Percentiles rank a stretch among this genome's conserved stretches.
These are phyloP conservation scores for Macrophomina tecta DNA, from an alignment of 2,329 filamentous ascomycete genomes.

Conservation along the genomic window DNA sequence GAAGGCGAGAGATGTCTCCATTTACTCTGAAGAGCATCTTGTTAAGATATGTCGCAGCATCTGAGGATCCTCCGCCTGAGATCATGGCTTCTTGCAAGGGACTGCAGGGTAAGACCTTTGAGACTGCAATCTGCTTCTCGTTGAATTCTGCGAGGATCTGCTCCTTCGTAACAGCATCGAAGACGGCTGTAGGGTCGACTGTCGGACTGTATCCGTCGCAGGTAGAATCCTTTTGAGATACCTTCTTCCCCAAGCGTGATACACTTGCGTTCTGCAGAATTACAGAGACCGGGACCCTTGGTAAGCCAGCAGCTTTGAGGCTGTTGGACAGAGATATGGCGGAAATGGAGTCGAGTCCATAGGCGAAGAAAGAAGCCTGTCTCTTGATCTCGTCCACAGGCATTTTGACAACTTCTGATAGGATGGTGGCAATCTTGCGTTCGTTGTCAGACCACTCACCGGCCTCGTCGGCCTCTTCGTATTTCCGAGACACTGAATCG, in stretches of 20 bases:
- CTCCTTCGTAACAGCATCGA: constrained; percentile 26
- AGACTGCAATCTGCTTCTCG: constrained; percentile 46
- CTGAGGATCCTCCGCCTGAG: constrained; percentile 57
- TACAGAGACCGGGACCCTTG: constrained; percentile 67
- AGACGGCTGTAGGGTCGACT: constrained; percentile 29
- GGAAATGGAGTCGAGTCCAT: constrained; percentile 84
- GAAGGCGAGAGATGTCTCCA: constrained; percentile 58
- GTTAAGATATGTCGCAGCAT: constrained; percentile 71
- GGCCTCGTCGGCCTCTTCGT: constrained; percentile 42
- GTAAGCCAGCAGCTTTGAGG: constrained; percentile 56
- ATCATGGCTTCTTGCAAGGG: constrained; percentile 90
- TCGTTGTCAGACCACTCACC: constrained; percentile 64
- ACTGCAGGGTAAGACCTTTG: constrained; percentile 77
- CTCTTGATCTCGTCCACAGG: constrained; percentile 58
- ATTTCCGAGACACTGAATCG: constrained; percentile 43
- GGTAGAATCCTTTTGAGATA: background rate
- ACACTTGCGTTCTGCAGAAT: constrained; percentile 73
- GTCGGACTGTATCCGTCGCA: background rate
- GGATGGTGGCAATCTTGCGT: constrained; percentile 57
- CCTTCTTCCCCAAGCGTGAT: constrained; percentile 58
- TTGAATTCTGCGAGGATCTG: constrained; percentile 36
- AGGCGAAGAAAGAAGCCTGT: constrained; percentile 74
- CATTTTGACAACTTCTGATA: constrained; percentile 60
- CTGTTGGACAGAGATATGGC: constrained; percentile 72
- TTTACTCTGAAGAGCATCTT: constrained; percentile 68